Conservation (phyloP, 345 rosid genomes). For the Pugionium dolabratum region DNA sequence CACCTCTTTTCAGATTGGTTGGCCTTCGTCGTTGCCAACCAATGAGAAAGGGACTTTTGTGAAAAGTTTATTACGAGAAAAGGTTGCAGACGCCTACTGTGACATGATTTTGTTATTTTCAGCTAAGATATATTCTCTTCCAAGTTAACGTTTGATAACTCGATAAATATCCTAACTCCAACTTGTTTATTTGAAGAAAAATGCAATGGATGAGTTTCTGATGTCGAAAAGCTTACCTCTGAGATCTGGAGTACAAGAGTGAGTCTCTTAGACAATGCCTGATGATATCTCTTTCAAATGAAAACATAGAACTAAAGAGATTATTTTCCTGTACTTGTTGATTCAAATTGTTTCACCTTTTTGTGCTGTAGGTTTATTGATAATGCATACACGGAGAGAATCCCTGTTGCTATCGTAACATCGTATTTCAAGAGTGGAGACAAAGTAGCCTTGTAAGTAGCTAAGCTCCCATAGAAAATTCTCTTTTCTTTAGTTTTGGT, state of each 20-base stretch:
- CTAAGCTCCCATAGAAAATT: background rate
- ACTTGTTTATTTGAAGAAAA: constrained; percentile 60
- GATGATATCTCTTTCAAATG: background rate
- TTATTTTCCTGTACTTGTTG: background rate
- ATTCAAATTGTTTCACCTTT: background rate
- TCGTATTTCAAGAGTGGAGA: constrained; percentile 77
- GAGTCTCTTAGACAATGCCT: constrained; percentile 42
- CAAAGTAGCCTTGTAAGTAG: constrained; percentile 63
- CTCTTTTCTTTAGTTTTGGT: constrained; percentile 3
- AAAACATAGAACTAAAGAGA: constrained; percentile 5
- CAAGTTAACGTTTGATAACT: constrained; percentile 10
- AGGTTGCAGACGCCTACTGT: constrained; percentile 50
- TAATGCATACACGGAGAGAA: constrained; percentile 58
- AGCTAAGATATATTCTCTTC: background rate
- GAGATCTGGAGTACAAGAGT: constrained; percentile 87
- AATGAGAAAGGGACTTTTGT: constrained; percentile 71
- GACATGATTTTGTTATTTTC: constrained; percentile 8
- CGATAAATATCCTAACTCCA: constrained; percentile 29
- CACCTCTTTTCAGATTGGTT: constrained; percentile 67
- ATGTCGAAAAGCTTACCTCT: constrained; percentile 63
- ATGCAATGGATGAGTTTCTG: constrained; percentile 68
- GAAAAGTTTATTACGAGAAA: constrained; percentile 66
- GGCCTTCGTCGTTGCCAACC: constrained; percentile 94
- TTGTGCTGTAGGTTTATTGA: constrained; percentile 70
- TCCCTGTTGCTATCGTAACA: constrained; percentile 64